phyloP scores from a whole-genome alignment of 2,329 filamentous ascomycete genomes.

The Cladosporium sp. region DNA sequence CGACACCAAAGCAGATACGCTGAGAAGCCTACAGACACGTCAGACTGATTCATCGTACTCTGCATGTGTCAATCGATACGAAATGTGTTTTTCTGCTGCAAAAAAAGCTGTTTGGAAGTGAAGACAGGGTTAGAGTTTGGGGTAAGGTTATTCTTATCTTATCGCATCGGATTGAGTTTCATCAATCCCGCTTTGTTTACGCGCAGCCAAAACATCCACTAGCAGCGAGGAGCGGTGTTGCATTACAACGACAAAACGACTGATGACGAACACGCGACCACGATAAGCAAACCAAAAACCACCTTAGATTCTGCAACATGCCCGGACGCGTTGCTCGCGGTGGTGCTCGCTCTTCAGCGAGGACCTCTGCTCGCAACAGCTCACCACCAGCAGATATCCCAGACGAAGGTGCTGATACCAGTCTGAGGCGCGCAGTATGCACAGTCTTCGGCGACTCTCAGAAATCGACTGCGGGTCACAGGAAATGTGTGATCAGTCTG shows the following conservation, averaged over 20 bases:
- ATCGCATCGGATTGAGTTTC: not conserved
- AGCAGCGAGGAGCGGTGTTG: not conserved
- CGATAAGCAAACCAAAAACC: not conserved
- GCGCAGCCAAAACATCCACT: not conserved
- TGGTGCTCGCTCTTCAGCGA: conserved; percentile 15
- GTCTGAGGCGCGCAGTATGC: conserved; percentile 69
- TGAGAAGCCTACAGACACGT: no score
- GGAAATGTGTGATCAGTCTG: conserved; percentile 81
- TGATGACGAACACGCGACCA: conserved; percentile 50
- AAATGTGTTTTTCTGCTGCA: no score
- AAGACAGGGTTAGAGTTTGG: not conserved
- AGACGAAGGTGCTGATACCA: conserved; percentile 66
- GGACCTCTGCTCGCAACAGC: conserved; percentile 23
- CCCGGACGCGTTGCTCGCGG: conserved; percentile 29
- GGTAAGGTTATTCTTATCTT: not conserved
- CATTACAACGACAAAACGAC: not conserved
- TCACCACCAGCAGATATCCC: conserved; percentile 48
- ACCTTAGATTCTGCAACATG: conserved; percentile 29
- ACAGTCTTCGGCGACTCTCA: conserved; percentile 61
- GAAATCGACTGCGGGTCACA: conserved; percentile 80
- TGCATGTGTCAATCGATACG: no score
- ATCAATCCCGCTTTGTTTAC: conserved; percentile 8
- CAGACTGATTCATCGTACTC: no score
- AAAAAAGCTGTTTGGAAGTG: no score
- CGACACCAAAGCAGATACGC: no score